Evolutionary conservation across 2,329 filamentous ascomycete genomes (phyloP), one percentile per base, ranked within the genome.

Genomic region (Colletotrichum sp.): DNA sequence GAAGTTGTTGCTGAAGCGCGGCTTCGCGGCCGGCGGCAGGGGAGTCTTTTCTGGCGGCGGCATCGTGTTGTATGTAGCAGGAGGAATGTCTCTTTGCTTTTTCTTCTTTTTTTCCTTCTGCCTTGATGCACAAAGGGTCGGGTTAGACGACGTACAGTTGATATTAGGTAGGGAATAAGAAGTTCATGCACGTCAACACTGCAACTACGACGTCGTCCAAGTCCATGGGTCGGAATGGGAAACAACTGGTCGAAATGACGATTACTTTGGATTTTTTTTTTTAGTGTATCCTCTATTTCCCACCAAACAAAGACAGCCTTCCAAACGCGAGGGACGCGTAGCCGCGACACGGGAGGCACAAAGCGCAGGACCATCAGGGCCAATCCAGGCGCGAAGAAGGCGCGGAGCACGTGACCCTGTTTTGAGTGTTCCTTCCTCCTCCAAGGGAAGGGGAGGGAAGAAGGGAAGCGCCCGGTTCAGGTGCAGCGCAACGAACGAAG

Each of bases 1-100:
- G 80, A 93, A 94, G 75, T 82, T 81, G 44, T 85, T 84, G 30
- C 85, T 83, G 80, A 85, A 83, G 44, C 81, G 82, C 27, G 89
- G 88, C 65, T 87, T 82, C 25, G 87, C 85, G 36, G 85, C 83
- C 75, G 81, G 84, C 72, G 82, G 78, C 1, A 82, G 77, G 29
- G 59, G 7, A 12, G 77, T 65, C 67, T 49, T 62, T 25, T 68
- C 69, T 12, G 68, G 65, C 36, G 70, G 22, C 30, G 64, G 69
- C 73, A 73, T 76, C n/a, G 8, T 25, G 13, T 9, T 30, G 64
- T 22, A 15, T 29, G 22, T n/a, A n/a, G 34, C 11, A 15, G 71
- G 15, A 36, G 32, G 44, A 13, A n/a, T 6, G 19, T 32, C 25
- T 32, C 9, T 30, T 34, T 30, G 13, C 61, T 34, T 30, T 62